These are phyloP conservation scores for Pyricularia grisea DNA, from an alignment of 2,329 filamentous ascomycete genomes.

Conservation along the genomic window DNA sequence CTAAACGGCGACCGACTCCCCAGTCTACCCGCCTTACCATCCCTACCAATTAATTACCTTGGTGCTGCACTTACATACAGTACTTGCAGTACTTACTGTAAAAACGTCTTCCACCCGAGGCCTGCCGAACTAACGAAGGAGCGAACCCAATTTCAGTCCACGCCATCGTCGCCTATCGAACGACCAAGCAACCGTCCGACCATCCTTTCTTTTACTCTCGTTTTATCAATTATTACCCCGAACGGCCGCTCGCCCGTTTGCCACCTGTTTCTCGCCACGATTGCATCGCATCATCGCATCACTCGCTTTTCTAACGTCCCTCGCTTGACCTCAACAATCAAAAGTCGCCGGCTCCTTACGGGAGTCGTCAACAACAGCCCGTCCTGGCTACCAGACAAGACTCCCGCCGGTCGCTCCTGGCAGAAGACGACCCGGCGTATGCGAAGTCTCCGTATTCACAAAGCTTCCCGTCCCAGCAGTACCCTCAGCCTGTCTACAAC, in stretches of 20 bases:
- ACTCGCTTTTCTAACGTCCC: not conserved
- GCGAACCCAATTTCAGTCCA: not conserved
- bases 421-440: constrained; percentile 22
- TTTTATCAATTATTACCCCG: not conserved
- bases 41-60: not conserved
- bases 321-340: not conserved
- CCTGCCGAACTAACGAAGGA: not conserved
- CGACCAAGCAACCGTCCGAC: not conserved
- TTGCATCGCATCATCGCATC: not conserved
- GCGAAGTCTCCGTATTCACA: constrained; percentile 8
- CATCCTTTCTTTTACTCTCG: not conserved
- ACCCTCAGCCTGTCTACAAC: constrained; percentile 9
- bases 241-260: not conserved
- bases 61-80: not conserved
- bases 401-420: constrained; percentile 33
- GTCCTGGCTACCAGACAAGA: constrained; percentile 36
- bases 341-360: constrained; percentile 8
- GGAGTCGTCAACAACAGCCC: constrained; percentile 23
- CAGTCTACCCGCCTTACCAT: not conserved
- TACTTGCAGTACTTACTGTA: not conserved
- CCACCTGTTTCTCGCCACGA: not conserved
- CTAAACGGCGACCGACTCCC: not conserved
- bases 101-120: not conserved
- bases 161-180: constrained; percentile 1
- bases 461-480: not conserved